These are phyloP conservation scores for Petrea volubilis DNA, from an alignment of 257 asterid genomes.

Conservation along the genomic window DNA sequence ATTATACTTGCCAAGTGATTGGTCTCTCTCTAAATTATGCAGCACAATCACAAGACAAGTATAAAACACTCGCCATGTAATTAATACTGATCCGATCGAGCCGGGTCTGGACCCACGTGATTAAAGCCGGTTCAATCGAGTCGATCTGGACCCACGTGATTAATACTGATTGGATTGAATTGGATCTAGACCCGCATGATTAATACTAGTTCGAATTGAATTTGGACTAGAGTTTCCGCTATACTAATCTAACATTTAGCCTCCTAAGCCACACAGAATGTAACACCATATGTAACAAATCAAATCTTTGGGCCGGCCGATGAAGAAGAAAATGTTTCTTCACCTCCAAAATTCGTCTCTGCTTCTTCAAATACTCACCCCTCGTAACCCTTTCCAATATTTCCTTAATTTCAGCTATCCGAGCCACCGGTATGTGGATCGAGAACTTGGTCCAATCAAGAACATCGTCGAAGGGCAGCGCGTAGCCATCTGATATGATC, in stretches of 20 bases:
- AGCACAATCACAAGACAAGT: no score
- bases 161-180: no score
- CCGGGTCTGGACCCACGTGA: no score
- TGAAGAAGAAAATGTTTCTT: constrained; percentile 52
- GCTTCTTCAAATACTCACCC: constrained; percentile 41
- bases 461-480: constrained; percentile 60
- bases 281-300: constrained; percentile 48
- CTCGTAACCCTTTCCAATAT: constrained; percentile 38
- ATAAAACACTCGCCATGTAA: no score
- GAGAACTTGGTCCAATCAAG: constrained; percentile 60
- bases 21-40: no score
- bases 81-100: no score
- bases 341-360: constrained; percentile 28
- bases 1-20: no score
- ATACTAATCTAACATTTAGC: constrained; percentile 40
- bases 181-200: no score
- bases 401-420: constrained; percentile 41
- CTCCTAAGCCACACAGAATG: constrained; percentile 73
- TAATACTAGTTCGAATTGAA: no score
- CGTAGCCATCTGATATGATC: constrained; percentile 42
- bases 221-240: no score
- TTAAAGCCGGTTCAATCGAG: no score
- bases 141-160: no score
- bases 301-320: constrained; percentile 42
- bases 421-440: constrained; percentile 30